Conservation (phyloP, 2,329 filamentous ascomycete species). For the Xylaria sp. region DNA sequence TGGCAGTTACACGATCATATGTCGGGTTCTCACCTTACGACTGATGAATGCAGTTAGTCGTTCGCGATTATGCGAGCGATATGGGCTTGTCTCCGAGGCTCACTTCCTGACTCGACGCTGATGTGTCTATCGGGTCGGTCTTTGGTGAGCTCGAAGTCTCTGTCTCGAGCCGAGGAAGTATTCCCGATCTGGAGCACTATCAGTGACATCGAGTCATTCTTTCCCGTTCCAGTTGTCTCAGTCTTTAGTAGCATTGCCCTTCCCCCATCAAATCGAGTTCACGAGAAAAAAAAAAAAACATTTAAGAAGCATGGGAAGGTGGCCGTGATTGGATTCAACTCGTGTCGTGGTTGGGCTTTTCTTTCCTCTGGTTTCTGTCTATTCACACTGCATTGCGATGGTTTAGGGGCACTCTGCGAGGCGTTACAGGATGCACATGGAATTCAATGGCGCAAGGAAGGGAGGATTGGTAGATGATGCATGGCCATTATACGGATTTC, state of each 20-base stretch:
- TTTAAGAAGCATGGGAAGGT: background rate
- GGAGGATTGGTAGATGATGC: background rate
- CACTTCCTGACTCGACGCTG: background rate
- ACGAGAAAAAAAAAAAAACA: no score
- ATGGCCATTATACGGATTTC: conserved; percentile 22
- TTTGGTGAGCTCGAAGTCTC: background rate
- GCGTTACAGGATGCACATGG: conserved; percentile 28
- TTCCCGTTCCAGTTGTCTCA: background rate
- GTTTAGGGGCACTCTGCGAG: conserved; percentile 19
- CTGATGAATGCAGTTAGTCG: background rate
- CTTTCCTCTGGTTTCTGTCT: background rate
- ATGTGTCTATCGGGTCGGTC: background rate
- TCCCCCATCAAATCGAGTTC: no score
- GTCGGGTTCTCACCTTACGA: background rate
- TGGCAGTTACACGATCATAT: background rate
- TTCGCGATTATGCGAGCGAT: background rate
- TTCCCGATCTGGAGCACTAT: no score
- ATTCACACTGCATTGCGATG: conserved; percentile 19
- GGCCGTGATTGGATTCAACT: background rate
- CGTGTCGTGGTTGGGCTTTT: background rate
- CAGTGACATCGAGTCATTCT: background rate
- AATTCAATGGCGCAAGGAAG: conserved; percentile 2
- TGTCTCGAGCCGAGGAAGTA: background rate
- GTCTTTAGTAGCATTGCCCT: background rate
- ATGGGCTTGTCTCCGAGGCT: background rate